Evolutionary conservation across 805 yeast species (phyloP).

Genomic region (Candida cerambycidarum): DNA sequence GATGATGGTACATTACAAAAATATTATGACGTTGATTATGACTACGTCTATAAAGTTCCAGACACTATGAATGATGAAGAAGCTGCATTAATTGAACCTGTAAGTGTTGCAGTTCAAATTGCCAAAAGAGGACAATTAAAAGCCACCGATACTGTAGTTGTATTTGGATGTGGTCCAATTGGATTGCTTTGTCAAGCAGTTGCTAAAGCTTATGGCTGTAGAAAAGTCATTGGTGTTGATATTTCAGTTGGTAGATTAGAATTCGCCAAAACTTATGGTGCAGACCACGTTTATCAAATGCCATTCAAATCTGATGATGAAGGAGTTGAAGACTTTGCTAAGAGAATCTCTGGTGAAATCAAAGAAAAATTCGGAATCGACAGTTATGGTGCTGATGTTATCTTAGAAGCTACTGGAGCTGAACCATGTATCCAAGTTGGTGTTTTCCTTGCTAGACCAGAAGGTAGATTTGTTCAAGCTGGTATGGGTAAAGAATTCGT

Average conservation of each 20-base stretch:
- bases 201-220: conserved; percentile 23
- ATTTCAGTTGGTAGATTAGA: conserved; percentile 23
- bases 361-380: conserved; percentile 26
- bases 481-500: conserved; percentile 22
- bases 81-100: conserved; percentile 27
- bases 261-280: conserved; percentile 20
- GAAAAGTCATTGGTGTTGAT: conserved; percentile 23
- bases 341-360: conserved; percentile 13
- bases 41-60: conserved; percentile 22
- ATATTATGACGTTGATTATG: conserved; percentile 18
- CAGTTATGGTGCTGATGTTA: conserved; percentile 22
- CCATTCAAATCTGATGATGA: conserved; percentile 15
- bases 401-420: conserved; percentile 24
- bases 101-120: conserved; percentile 26
- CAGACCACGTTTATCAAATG: conserved; percentile 18
- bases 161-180: conserved; percentile 29
- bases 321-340: conserved; percentile 14
- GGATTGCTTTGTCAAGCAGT: conserved; percentile 23
- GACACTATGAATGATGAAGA: conserved; percentile 23
- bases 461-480: conserved; percentile 19
- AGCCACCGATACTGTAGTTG: conserved; percentile 19
- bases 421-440: conserved; percentile 40
- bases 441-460: conserved; percentile 17
- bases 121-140: conserved; percentile 19
- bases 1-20: conserved; percentile 20